Evolutionary conservation across 208 protist genomes (phyloP).

Genomic region (Acanthamoeba lugdunensis): DNA sequence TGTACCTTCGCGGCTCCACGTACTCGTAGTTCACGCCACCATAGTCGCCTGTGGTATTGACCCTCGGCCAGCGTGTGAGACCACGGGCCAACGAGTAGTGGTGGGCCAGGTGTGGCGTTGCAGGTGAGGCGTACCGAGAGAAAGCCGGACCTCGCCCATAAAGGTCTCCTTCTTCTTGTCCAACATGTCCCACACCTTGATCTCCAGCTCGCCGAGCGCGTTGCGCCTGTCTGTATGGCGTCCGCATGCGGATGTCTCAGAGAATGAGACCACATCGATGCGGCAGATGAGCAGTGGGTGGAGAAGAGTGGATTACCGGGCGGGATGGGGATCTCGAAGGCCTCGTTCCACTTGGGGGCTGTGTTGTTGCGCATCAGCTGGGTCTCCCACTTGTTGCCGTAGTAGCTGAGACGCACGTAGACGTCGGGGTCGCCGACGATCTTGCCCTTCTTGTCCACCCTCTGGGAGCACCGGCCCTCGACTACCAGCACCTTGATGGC

Average conservation of each 20-base stretch:
- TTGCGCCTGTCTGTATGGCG: not conserved
- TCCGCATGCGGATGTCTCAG: not conserved
- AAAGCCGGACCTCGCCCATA: not conserved
- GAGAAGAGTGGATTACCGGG: not conserved
- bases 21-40: conserved; percentile 46
- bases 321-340: conserved; percentile 24
- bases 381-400: not conserved
- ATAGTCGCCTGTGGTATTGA: not conserved
- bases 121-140: not conserved
- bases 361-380: conserved; percentile 3
- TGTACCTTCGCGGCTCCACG: conserved; percentile 33
- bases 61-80: not conserved
- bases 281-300: not conserved
- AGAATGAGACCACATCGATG: not conserved
- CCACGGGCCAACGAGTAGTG: not conserved
- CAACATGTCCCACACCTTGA: not conserved
- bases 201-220: conserved; percentile 7
- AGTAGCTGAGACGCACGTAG: conserved; percentile 16
- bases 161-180: conserved; percentile 8
- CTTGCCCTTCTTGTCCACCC: conserved; percentile 33
- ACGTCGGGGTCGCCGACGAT: not conserved
- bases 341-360: conserved; percentile 32
- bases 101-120: not conserved
- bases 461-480: not conserved
- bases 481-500: conserved; percentile 1